Evolutionary conservation across 2,329 filamentous ascomycete species (phyloP), one percentile per base, ranked within the genome.

Genomic region (Thielaviopsis punctulata): DNA sequence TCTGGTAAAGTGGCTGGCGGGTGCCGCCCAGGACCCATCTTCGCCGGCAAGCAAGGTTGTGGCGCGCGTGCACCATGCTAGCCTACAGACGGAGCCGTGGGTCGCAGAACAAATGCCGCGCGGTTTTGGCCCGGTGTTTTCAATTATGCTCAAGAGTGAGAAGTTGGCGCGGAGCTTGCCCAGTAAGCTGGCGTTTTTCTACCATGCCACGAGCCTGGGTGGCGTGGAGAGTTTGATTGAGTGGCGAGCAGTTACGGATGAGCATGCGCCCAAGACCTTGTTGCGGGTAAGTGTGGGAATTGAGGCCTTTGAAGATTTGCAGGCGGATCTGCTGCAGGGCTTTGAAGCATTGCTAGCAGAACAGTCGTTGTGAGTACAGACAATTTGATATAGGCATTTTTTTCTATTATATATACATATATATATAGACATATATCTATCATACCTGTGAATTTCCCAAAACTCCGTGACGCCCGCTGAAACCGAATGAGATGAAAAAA

Each of bases 161-260:
- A 68, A 70, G 1, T 62, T 75, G 49, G 89, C 92, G 3, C 76
- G 73, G 58, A 65, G 69, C 25, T 66, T 98, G 57, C 92, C 92
- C 3, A 84, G 82, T 61, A 84, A 85, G 65, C 67, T 96, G 63
- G 63, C 72, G 2, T 73, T 95, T 45, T 96, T 96, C 70, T 86
- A 95, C 60, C 92, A 98, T 66, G 92, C 92, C 5, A 98, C 92
- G 2, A 93, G 86, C 64, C 67, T 96, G 24, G 92, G 92, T 2
- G 90, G 92, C 4, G 87, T 96, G 9, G 92, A 96, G 75, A 92
- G 86, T 62, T 67, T 96, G 69, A 89, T 98, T 59, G 92, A 98
- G 74, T 98, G 92, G 92, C 75, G 92, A 55, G 78, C 84, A 47
- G 92, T 98, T 86, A 82, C 80, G 55, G 92, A 98, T 70, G 60